Base-by-base conservation (phyloP, 202 grass and related monocot species). In the Setaria viridis region DNA sequence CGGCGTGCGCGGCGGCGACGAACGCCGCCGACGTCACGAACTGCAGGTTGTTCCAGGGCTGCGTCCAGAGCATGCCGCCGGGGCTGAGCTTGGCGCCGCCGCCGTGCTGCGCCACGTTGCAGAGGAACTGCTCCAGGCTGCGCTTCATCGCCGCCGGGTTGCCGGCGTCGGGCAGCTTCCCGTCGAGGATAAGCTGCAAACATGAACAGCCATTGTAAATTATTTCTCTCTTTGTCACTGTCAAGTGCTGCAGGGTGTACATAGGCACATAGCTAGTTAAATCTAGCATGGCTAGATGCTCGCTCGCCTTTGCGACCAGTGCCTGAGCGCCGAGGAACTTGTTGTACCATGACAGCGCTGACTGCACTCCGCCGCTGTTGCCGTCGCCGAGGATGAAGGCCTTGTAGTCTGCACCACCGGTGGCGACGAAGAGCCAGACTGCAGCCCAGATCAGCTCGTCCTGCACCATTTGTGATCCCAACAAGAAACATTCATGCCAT, bases 401-500 rank as follows among this genome's bases (percentile, higher is more conserved):
- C 20, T 48, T 86, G 35, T 95, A 95, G 12, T 48, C 80, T 14
- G 94, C 66, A 57, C 83, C 82, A 12, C 80, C 80, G 43, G 91
- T 98, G 47, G 96, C 88, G 68, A 91, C 58, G 84, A 76, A 95
- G 30, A 98, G 91, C 95, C 93, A 95, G 6, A 69, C 71, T 9
- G 93, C 84, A 9, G 90, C 88, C 93, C 95, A 98, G 11, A 98
- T 64, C 86, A 95, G 84, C 76, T 98, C 93, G 82, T 98, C 95
- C 93, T 98, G 49, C 77, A 72, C 5, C 80, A 58, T 73, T 50
- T 3, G 5, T n/a, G 6, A 65, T 80, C 33, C 65, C 62, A 50
- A 1, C 19, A 25, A 25, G 25, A 25, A 25, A 25, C 25, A 25
- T 25, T 25, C 25, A 25, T 25, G 25, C 25, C 25, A 25, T 25